Conservation (phyloP, 2,329 filamentous ascomycete genomes). For the Diaporthe longicolla region DNA sequence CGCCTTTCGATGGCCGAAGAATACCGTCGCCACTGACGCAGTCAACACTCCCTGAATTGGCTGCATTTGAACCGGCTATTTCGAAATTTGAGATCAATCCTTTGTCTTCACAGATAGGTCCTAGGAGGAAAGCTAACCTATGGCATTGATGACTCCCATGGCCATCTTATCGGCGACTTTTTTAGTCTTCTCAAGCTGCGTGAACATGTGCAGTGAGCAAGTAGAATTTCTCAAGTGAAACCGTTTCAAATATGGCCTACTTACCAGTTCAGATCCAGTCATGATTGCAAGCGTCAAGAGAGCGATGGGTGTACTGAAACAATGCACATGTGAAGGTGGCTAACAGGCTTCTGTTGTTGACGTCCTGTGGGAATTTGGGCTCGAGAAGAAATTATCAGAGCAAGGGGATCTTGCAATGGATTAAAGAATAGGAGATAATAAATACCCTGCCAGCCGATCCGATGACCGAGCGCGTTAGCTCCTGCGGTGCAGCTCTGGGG, state of each 20-base stretch:
- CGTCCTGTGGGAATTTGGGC: too few species aligned
- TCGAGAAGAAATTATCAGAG: background rate
- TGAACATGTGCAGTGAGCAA: background rate
- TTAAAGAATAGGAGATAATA: background rate
- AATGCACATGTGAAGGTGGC: background rate
- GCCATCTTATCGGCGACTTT: background rate
- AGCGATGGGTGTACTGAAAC: too few species aligned
- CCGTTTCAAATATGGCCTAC: too few species aligned
- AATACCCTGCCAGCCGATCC: background rate
- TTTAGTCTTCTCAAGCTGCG: background rate
- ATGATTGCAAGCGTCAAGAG: background rate
- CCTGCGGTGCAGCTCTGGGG: background rate
- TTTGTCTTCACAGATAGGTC: background rate
- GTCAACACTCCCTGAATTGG: background rate
- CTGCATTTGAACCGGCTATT: background rate
- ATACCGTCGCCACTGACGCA: background rate
- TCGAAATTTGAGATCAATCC: rapidly evolving
- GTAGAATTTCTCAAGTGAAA: background rate
- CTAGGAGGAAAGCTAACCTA: background rate
- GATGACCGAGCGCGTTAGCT: background rate
- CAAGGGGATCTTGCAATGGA: background rate
- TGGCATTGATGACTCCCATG: background rate
- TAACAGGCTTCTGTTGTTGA: background rate
- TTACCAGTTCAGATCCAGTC: background rate
- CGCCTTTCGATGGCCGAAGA: background rate